Percentiles rank a stretch among this genome's conserved stretches.
These are phyloP conservation scores for Dendrobium chrysotoxum DNA, from an alignment of 106 monocot species.

Conservation along the genomic window DNA sequence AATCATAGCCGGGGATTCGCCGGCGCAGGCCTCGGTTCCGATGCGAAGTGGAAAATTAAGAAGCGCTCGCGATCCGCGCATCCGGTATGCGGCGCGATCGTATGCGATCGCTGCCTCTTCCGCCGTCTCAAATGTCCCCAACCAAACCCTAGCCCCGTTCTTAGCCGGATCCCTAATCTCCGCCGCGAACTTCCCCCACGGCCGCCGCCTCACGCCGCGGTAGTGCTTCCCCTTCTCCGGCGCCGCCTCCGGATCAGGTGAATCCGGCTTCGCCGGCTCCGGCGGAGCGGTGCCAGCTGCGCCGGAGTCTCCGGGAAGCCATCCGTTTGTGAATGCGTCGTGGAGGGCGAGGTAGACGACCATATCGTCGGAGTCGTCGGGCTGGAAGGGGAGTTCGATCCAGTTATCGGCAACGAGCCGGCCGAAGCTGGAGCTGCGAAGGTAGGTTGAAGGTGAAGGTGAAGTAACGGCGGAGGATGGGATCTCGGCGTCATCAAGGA, in stretches of 20 bases:
- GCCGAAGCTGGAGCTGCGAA: conserved; percentile 62
- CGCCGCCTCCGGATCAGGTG: not conserved
- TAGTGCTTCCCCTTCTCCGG: conserved; percentile 35
- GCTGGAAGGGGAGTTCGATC: conserved; percentile 74
- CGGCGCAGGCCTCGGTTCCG: not conserved
- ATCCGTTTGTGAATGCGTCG: conserved; percentile 63
- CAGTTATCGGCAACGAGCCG: conserved; percentile 70
- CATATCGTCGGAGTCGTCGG: conserved; percentile 94
- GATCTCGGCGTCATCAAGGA: conserved; percentile 5
- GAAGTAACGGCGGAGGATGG: not conserved
- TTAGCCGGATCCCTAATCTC: conserved; percentile 59
- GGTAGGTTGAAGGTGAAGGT: conserved; percentile 10
- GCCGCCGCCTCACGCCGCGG: conserved; percentile 51
- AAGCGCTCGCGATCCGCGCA: conserved; percentile 18
- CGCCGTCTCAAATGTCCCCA: conserved; percentile 42
- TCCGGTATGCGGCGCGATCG: conserved; percentile 16
- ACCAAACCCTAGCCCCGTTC: conserved; percentile 66
- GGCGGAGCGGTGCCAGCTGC: not conserved
- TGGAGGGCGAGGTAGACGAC: conserved; percentile 57
- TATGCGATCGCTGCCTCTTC: conserved; percentile 21
- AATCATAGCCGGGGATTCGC: not conserved
- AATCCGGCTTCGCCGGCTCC: not conserved
- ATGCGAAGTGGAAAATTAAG: conserved; percentile 18
- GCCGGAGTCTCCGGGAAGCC: conserved; percentile 33
- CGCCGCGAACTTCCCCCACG: conserved; percentile 35